phyloP scores from a whole-genome alignment of 306 rosid species.

The Cicer chorassanicum region DNA sequence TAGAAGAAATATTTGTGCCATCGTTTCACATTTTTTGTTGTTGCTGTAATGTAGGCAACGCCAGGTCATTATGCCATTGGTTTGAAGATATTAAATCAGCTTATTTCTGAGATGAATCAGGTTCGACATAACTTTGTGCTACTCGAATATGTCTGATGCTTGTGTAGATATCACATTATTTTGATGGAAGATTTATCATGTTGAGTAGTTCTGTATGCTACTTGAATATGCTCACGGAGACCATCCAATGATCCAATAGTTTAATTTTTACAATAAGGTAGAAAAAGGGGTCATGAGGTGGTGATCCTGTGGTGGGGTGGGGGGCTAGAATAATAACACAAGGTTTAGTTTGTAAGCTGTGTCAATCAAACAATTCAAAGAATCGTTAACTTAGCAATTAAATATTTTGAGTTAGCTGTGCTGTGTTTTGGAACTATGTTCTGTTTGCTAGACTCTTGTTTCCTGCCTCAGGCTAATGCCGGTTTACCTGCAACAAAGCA shows the following conservation, averaged over 20 bases:
- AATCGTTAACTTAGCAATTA: background rate
- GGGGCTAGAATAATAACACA: background rate
- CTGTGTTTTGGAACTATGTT: conserved; percentile 21
- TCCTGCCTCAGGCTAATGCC: conserved; percentile 74
- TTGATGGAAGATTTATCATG: conserved; percentile 29
- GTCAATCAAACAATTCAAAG: background rate
- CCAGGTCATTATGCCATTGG: conserved; percentile 96
- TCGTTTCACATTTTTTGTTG: conserved; percentile 19
- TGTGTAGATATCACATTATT: conserved; percentile 16
- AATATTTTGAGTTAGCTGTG: conserved; percentile 2
- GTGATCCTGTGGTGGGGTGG: background rate
- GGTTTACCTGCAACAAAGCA: conserved; percentile 94
- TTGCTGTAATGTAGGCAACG: conserved; percentile 65
- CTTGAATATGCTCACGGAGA: conserved; percentile 12
- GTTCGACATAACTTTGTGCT: conserved; percentile 52
- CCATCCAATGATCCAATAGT: conserved; percentile 9
- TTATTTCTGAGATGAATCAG: conserved; percentile 99
- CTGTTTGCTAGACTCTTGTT: conserved; percentile 19
- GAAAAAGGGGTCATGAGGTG: background rate
- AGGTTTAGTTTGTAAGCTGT: conserved; percentile 16
- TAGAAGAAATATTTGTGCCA: background rate
- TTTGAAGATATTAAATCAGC: conserved; percentile 93
- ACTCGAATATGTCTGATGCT: conserved; percentile 37
- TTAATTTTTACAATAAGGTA: background rate
- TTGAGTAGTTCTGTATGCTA: conserved; percentile 4